Percentiles rank a stretch among this genome's conserved stretches.
phyloP scores from a whole-genome alignment of 148 eudicot species.

The Nepenthes mirabilis region DNA sequence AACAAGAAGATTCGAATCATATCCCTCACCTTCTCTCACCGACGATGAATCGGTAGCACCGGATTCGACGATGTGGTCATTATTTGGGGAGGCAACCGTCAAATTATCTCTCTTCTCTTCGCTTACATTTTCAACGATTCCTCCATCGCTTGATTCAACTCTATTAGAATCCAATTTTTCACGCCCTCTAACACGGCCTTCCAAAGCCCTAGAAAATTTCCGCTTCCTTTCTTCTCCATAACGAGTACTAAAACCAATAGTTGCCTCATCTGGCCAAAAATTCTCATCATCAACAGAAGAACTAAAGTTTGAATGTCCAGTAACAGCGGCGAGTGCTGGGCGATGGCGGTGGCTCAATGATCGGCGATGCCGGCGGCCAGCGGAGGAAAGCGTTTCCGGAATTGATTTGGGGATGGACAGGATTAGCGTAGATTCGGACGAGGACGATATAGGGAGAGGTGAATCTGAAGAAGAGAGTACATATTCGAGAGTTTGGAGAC shows the following conservation, averaged over 20 bases:
- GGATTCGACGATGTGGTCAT: conserved; percentile 3
- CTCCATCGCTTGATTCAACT: conserved; percentile 1
- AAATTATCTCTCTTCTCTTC: conserved; percentile 16
- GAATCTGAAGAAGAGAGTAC: conserved; percentile 6
- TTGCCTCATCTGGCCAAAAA: not conserved
- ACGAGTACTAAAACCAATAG: not conserved
- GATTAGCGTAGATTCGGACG: conserved; percentile 4
- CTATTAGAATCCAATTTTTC: too few species aligned
- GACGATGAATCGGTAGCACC: conserved; percentile 9
- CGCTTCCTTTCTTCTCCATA: conserved; percentile 1
- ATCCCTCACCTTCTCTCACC: conserved; percentile 14
- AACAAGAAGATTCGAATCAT: conserved; percentile 17
- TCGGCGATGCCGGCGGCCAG: conserved; percentile 30
- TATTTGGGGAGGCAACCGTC: conserved; percentile 3
- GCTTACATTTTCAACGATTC: not conserved
- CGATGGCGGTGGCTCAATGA: conserved; percentile 7
- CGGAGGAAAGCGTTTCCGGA: conserved; percentile 5
- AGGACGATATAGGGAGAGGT: conserved; percentile 7
- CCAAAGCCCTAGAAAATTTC: conserved; percentile 7
- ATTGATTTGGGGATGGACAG: not conserved
- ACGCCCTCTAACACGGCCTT: conserved; percentile 2
- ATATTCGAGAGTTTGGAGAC: conserved; percentile 6
- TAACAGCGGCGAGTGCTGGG: conserved; percentile 1
- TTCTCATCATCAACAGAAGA: conserved; percentile 3
- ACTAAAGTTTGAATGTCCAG: not conserved